Evolutionary conservation across 768 basidiomycete species (phyloP).

Genomic region (Termitomyces bulborhizus): DNA sequence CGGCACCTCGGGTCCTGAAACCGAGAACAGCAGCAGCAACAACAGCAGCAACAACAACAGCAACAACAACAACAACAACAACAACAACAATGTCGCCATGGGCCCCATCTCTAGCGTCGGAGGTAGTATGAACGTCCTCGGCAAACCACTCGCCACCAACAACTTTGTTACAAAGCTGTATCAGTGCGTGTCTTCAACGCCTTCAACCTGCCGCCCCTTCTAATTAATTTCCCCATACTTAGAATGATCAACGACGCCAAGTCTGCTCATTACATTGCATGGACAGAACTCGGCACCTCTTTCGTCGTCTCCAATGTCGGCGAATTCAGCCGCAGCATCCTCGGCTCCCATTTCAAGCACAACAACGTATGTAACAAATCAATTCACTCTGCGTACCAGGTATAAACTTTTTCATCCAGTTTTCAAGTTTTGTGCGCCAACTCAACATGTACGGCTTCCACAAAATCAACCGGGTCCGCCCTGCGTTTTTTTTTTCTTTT

Average conservation of each 20-base stretch:
- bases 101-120: constrained; percentile 26
- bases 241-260: constrained; percentile 88
- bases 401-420: constrained; percentile 34
- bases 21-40: not conserved
- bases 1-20: constrained; percentile 28
- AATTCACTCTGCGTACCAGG: not conserved
- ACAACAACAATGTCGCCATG: no score
- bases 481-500: not conserved
- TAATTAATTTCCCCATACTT: not conserved
- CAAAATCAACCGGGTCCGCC: constrained; percentile 80
- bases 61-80: not conserved
- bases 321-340: constrained; percentile 79
- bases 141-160: constrained; percentile 65
- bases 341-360: constrained; percentile 87
- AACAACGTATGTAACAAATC: constrained; percentile 58
- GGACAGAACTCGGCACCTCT: constrained; percentile 78
- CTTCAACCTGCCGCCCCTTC: not conserved
- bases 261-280: constrained; percentile 72
- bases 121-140: constrained; percentile 48
- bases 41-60: not conserved
- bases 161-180: constrained; percentile 89
- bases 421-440: constrained; percentile 91
- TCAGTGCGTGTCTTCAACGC: constrained; percentile 38
- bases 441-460: constrained; percentile 97
- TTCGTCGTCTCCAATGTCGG: constrained; percentile 85